phyloP scores from a whole-genome alignment of 2,329 filamentous ascomycete species.

The Cordyceps fumosorosea region DNA sequence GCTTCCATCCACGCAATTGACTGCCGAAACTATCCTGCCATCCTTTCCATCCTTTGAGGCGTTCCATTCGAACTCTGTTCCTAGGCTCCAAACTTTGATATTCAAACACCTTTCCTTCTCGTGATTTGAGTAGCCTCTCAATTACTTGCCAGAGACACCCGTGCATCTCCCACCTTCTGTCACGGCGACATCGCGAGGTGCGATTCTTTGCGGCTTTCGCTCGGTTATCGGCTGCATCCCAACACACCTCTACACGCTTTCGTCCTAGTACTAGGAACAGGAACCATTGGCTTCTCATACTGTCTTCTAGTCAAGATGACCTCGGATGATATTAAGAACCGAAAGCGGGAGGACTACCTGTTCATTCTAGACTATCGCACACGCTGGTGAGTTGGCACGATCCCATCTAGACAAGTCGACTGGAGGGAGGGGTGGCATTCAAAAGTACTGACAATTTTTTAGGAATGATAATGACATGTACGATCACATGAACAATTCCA shows the following conservation, averaged over 20 bases:
- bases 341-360: constrained; percentile 65
- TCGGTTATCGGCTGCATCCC: background rate
- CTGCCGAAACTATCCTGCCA: background rate
- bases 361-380: constrained; percentile 79
- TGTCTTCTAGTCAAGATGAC: background rate
- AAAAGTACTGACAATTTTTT: constrained; percentile 5
- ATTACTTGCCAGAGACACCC: background rate
- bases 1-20: background rate
- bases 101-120: background rate
- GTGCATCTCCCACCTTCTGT: background rate
- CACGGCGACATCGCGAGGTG: background rate
- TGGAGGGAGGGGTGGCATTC: constrained; percentile 13
- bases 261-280: background rate
- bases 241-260: background rate
- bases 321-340: constrained; percentile 45
- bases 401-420: background rate
- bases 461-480: constrained; percentile 97
- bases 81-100: background rate
- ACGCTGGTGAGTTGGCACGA: constrained; percentile 56
- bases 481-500: constrained; percentile 83
- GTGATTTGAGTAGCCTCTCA: background rate
- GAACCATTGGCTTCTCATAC: background rate
- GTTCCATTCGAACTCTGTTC: background rate
- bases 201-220: background rate
- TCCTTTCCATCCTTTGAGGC: background rate